These are phyloP conservation scores for Leishmania guyanensis DNA, from an alignment of 208 protist genomes.

Conservation along the genomic window DNA sequence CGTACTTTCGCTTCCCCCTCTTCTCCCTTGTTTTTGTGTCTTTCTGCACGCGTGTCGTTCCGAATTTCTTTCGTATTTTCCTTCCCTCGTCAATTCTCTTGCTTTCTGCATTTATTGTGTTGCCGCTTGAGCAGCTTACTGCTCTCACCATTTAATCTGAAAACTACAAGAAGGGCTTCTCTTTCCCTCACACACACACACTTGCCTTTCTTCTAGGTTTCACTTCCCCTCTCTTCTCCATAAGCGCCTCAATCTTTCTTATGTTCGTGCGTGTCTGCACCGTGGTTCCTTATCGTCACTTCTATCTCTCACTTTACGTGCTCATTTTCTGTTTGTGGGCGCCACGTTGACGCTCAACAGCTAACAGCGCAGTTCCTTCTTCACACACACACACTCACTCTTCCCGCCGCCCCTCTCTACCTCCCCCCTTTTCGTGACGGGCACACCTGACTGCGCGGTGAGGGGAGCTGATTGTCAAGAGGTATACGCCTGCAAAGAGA, in stretches of 20 bases:
- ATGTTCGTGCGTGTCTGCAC: not conserved
- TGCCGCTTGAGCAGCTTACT: not conserved
- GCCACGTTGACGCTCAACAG: not conserved
- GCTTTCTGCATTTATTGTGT: not conserved
- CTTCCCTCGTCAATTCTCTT: not conserved
- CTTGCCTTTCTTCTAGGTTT: not conserved
- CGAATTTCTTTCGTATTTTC: not conserved
- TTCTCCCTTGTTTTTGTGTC: slow-evolving; percentile 7
- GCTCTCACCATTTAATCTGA: not conserved
- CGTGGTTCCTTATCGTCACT: not conserved
- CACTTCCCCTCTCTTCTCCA: not conserved
- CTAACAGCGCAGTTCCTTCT: not conserved
- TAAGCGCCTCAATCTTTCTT: not conserved
- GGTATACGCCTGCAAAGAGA: not conserved
- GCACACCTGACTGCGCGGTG: not conserved
- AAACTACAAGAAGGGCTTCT: not conserved
- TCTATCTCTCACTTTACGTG: not conserved
- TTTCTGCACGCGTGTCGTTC: not conserved
- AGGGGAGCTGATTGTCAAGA: not conserved
- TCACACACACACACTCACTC: not conserved
- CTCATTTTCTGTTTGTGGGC: not conserved
- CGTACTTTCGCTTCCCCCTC: no score
- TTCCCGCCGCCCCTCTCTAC: not conserved
- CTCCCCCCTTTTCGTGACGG: not conserved
- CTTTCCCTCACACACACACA: not conserved